Percentiles rank a stretch among this genome's conserved stretches.
phyloP scores from a whole-genome alignment of 768 basidiomycete species.

The Zangia roseola region DNA sequence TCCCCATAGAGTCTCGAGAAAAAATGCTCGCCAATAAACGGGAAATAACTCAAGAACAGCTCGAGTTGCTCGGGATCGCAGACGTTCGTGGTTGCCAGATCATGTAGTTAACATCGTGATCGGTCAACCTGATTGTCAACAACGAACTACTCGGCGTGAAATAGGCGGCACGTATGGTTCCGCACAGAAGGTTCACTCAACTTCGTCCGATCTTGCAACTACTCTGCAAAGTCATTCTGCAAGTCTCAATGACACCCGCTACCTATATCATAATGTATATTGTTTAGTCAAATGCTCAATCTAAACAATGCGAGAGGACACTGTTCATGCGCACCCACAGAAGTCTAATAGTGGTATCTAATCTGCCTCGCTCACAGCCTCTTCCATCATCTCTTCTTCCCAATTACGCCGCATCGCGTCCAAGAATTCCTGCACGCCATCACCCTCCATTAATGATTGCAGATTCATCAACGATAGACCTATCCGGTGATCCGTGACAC shows the following conservation, averaged over 20 bases:
- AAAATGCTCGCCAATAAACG: slow-evolving; percentile 75
- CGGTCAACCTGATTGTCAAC: too few relatives aligned
- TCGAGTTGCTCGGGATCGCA: slow-evolving; percentile 59
- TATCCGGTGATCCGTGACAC: slow-evolving; percentile 91
- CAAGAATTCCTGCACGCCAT: slow-evolving; percentile 57
- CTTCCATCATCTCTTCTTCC: slow-evolving; percentile 55
- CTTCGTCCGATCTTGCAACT: too few relatives aligned
- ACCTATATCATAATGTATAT: too few relatives aligned
- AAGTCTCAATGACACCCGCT: too few relatives aligned
- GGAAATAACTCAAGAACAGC: slow-evolving; percentile 70
- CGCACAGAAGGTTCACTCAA: too few relatives aligned
- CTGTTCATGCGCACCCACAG: too few relatives aligned
- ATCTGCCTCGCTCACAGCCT: slow-evolving; percentile 36
- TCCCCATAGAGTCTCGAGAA: slow-evolving; percentile 74
- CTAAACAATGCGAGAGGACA: too few relatives aligned
- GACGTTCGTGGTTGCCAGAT: slow-evolving; percentile 35
- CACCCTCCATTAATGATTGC: slow-evolving; percentile 62
- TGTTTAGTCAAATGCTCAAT: too few relatives aligned
- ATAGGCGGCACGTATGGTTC: too few relatives aligned
- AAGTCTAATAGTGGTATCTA: slow-evolving; percentile 3
- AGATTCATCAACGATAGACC: slow-evolving; percentile 73
- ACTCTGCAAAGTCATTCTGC: too few relatives aligned
- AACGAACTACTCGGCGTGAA: too few relatives aligned
- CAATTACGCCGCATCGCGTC: slow-evolving; percentile 55
- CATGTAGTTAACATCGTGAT: slow-evolving; percentile 33